Percentiles rank a stretch among this genome's conserved stretches.
phyloP scores from a whole-genome alignment of 495 filamentous ascomycete species.

The Aeminium ludgeri region DNA sequence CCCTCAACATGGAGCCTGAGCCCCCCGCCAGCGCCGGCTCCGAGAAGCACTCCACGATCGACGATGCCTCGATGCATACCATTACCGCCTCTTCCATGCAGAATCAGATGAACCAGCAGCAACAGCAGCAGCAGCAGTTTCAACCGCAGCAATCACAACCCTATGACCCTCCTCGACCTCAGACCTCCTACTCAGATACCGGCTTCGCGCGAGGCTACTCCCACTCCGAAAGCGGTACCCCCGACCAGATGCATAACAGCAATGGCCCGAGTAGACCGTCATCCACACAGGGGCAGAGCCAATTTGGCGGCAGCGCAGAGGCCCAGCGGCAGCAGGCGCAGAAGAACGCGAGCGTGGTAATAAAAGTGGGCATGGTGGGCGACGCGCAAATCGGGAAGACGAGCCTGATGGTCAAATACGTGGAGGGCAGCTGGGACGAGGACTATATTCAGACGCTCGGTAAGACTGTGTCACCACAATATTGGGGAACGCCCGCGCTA shows the following conservation, averaged over 20 bases:
- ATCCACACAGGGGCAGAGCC: conserved; percentile 13
- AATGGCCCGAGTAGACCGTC: conserved; percentile 15
- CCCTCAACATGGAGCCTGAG: conserved; percentile 3
- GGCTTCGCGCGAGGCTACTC: conserved; percentile 23
- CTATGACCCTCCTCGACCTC: conserved; percentile 20
- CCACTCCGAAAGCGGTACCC: conserved; percentile 18
- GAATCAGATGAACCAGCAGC: conserved; percentile 13
- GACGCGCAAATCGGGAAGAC: conserved; percentile 99
- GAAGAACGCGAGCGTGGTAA: conserved; percentile 76
- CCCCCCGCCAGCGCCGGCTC: conserved; percentile 3
- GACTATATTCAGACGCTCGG: conserved; percentile 98
- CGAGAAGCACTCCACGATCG: conserved; percentile 9
- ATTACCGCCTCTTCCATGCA: conserved; percentile 24
- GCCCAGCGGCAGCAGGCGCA: conserved; percentile 25
- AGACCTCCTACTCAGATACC: conserved; percentile 28
- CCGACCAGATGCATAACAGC: conserved; percentile 17
- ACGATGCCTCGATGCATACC: conserved; percentile 25
- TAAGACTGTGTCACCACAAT: conserved; percentile 26
- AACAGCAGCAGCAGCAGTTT: too few species aligned
- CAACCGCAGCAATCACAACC: conserved; percentile 10
- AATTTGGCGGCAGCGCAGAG: conserved; percentile 21
- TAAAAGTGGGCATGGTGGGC: conserved; percentile 98
- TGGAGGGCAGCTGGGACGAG: conserved; percentile 97
- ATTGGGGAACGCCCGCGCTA: not conserved
- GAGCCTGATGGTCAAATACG: conserved; percentile 97